Evolutionary conservation across 2,329 filamentous ascomycete species (phyloP).

Genomic region (Fonsecaea erecta): DNA sequence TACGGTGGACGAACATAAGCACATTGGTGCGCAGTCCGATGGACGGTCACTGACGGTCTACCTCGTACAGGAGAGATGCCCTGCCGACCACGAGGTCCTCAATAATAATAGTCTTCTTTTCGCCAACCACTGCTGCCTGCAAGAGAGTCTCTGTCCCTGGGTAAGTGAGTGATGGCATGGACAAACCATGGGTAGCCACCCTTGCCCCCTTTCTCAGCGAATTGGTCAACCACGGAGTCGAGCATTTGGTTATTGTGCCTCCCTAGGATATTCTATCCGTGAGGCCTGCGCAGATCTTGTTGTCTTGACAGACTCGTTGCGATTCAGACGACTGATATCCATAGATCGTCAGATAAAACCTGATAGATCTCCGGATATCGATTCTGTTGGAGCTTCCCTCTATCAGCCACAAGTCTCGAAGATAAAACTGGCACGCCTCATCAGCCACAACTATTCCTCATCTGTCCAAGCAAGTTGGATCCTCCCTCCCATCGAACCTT

Average conservation of each 20-base stretch:
- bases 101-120: too few species aligned
- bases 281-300: neutral
- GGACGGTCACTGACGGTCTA: too few species aligned
- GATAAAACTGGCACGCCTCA: neutral
- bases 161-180: too few species aligned
- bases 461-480: slow-evolving; percentile 6
- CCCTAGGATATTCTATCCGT: neutral
- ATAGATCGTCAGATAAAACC: neutral
- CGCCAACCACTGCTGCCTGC: neutral
- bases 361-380: neutral
- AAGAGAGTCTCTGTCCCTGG: too few species aligned
- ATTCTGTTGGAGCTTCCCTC: neutral
- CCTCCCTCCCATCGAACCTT: slow-evolving; percentile 3
- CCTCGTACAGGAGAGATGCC: too few species aligned
- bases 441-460: slow-evolving; percentile 8
- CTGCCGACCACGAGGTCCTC: neutral
- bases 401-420: slow-evolving; percentile 7
- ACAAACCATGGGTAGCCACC: neutral
- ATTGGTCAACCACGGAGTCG: too few species aligned
- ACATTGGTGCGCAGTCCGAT: too few species aligned
- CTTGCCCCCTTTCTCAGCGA: neutral
- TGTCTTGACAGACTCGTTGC: too few species aligned
- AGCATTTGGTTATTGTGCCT: neutral
- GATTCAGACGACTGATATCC: too few species aligned
- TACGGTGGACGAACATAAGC: neutral